Evolutionary conservation across 169 alveolate species (phyloP), one percentile per base, ranked within the genome.

Genomic region (Amoebophrya sp.): DNA sequence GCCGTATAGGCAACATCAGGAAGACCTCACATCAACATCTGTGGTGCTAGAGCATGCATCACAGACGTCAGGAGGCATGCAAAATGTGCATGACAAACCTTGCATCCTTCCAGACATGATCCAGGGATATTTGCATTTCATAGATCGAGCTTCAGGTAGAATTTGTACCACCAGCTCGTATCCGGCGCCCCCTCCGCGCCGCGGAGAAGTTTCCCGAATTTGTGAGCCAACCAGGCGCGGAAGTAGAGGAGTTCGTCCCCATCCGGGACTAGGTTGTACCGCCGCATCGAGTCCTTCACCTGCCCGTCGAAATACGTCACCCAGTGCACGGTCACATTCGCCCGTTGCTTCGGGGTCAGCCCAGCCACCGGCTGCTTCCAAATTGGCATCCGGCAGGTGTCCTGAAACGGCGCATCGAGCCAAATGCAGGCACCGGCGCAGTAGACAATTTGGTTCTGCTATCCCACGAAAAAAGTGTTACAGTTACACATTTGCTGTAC

Each of bases 241-340:
- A 66, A 66, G 83, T 66, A 66, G 38, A 66, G 83, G 32, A 66
- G 83, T n/a, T 66, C 83, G 35, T 66, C 83, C 35, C 83, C 83
- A 3, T 66, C 83, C 10, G 83, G 83, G 32, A 66, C 83, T 25
- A 66, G 83, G 7, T 66, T 2, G 83, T 66, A 66, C 35, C 35
- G 29, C 83, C 18, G 1, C 83, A 66, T 66, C 12, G 29, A 1
- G 32, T 66, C 83, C 83, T 25, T 66, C 54, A 7, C 54, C 54
- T 41, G 54, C 23, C 54, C n/a, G n/a, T 47, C 18, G 66, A 12
- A 47, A 47, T 47, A 47, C 29, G 66, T 47, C 7, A 66, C 83
- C 83, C 83, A 66, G 18, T 66, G 83, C 83, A 66, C 83, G 35
- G 83, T 66, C 35, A 25, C 32, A 3, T 25, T 25, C 35, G 83